A percentile compares a stretch with the other conserved stretches of the same genome.
Evolutionary conservation across 78 protist genomes (phyloP).

Genomic region (Dictyostelium intermedium): DNA sequence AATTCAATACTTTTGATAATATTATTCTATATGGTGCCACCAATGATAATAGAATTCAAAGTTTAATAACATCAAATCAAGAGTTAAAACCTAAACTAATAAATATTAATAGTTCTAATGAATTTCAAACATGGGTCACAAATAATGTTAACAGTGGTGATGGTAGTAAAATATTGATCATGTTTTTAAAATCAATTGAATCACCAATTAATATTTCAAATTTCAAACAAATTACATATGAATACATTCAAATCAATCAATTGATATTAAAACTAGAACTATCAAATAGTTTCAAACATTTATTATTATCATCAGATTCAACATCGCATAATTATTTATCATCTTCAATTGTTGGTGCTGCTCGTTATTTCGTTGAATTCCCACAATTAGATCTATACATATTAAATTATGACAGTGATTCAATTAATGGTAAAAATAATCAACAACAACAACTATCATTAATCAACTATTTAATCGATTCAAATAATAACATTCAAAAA

Average conservation of each 20-base stretch:
- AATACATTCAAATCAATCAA: conserved; percentile 54
- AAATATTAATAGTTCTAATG: neutral
- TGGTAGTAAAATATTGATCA: neutral
- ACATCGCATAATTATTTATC: neutral
- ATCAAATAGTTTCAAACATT: neutral
- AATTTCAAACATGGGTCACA: neutral
- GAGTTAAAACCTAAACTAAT: neutral
- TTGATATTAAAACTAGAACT: neutral
- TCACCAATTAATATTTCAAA: neutral
- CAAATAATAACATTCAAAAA: neutral
- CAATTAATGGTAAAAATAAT: neutral
- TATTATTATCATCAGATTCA: neutral
- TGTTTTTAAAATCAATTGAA: neutral
- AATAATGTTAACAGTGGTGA: neutral
- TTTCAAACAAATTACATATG: neutral
- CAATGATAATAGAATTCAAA: neutral
- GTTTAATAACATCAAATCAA: neutral
- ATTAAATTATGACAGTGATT: neutral
- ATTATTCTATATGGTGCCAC: neutral
- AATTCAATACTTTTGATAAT: neutral
- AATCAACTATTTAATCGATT: neutral
- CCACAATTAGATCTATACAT: neutral
- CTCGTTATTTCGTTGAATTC: neutral
- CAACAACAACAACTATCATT: neutral
- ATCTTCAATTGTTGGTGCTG: neutral